Base-by-base conservation (phyloP, 331 rosid genomes). In the Phaseolus coccineus region DNA sequence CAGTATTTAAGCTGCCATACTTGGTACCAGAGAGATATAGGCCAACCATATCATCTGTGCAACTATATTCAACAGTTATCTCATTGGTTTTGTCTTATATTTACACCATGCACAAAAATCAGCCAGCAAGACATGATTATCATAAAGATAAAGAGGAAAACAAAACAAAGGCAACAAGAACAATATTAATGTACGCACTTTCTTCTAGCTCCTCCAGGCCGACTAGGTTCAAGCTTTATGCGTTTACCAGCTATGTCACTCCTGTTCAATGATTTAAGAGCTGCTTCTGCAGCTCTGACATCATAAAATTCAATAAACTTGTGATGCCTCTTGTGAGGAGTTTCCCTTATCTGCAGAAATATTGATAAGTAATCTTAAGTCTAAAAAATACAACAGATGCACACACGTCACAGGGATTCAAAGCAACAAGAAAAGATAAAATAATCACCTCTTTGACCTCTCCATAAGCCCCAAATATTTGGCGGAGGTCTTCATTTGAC, bases 161-260 rank as follows among this genome's bases (percentile, higher is more conserved):
- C 12, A 64, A 72, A 63, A 57, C 40, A 22, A 73, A 72, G 72
- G 12, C 31, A 80, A 56, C 44, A 28, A 52, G 16, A 37, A 83
- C 74, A 64, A 42, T 35, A 68, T 73, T 52, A 47, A 73, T 27
- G 48, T 84, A 85, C 97, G 40, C 82, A 92, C 97, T 88, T 92
- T 87, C 93, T 83, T 63, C 96, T 94, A 77, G 97, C 96, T 86
- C 97, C 97, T 48, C 97, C 97, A 68, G 97, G 97, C 22, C 97
- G 91, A 81, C 97, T 92, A 77, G 97, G 97, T 82, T 92, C 97
- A 82, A 92, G 92, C 87, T 92, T 92, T 86, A 92, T 90, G 78
- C 96, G 94, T 85, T 92, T 92, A 81, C 97, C 97, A 69, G 96
- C 96, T 78, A 92, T 92, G 84, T 92, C 97, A 85, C 91, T 86